Evolutionary conservation across 176 grass and related monocot genomes (phyloP).

Genomic region (Oryza glaberrima): DNA sequence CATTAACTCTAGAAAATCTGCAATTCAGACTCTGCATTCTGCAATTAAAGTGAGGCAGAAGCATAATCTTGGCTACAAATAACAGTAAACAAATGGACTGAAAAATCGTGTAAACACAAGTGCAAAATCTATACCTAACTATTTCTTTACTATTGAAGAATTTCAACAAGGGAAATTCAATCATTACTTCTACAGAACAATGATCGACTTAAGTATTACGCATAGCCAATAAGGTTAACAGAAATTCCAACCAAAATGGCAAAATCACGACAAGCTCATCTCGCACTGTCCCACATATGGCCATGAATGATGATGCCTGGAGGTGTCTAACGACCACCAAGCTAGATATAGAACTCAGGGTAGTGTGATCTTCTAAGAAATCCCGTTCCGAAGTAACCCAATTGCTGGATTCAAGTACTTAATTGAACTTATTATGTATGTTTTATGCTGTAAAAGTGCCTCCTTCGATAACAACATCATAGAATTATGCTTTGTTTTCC

Average conservation of each 20-base stretch:
- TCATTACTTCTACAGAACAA: conserved; percentile 3
- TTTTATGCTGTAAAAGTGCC: neutral
- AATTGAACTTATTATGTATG: neutral
- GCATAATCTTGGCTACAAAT: neutral
- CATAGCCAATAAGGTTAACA: neutral
- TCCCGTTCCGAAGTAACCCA: too few relatives aligned
- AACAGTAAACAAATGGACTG: neutral
- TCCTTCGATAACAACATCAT: neutral
- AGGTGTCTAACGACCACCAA: conserved; percentile 1
- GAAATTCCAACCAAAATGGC: neutral
- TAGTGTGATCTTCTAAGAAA: neutral
- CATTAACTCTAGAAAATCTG: neutral
- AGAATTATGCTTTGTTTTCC: neutral
- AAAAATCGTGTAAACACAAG: neutral
- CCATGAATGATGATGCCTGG: neutral
- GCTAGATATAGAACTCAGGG: neutral
- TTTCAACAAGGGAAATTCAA: conserved; percentile 17
- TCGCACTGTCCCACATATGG: neutral
- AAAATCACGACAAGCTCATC: neutral
- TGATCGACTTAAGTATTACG: neutral
- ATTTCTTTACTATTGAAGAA: neutral
- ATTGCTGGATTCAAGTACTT: neutral
- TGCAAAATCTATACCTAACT: neutral
- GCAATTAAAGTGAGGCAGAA: neutral
- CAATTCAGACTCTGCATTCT: neutral